Conservation (phyloP, 306 rosid genomes). For the Casuarina equisetifolia region DNA sequence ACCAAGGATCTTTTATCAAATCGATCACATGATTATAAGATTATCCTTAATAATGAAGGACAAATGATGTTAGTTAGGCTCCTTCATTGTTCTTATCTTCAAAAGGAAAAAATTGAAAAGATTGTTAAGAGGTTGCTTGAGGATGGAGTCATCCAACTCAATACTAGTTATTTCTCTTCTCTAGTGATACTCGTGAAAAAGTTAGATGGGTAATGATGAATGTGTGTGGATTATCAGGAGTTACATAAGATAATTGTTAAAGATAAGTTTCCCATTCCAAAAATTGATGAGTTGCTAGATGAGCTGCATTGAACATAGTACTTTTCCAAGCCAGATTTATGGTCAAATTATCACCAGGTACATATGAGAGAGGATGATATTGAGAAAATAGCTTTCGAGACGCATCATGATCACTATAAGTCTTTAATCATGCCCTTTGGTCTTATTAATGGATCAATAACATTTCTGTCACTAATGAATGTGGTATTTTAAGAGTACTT, state of each 20-base stretch:
- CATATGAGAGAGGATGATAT: background rate
- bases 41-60: too few relatives aligned
- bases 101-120: background rate
- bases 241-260: background rate
- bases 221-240: background rate
- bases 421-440: background rate
- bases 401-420: background rate
- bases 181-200: background rate
- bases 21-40: too few relatives aligned
- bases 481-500: background rate
- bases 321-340: background rate
- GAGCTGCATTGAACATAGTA: background rate
- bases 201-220: background rate
- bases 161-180: background rate
- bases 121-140: background rate
- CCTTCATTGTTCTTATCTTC: background rate
- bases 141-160: background rate
- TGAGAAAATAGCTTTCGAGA: background rate
- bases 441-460: too few relatives aligned
- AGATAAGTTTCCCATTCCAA: too few relatives aligned
- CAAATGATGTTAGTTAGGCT: background rate
- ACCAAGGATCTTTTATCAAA: too few relatives aligned
- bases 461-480: background rate
- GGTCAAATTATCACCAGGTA: background rate
- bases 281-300: background rate